Evolutionary conservation across 345 rosid species (phyloP).

Genomic region (Balakata baccata): DNA sequence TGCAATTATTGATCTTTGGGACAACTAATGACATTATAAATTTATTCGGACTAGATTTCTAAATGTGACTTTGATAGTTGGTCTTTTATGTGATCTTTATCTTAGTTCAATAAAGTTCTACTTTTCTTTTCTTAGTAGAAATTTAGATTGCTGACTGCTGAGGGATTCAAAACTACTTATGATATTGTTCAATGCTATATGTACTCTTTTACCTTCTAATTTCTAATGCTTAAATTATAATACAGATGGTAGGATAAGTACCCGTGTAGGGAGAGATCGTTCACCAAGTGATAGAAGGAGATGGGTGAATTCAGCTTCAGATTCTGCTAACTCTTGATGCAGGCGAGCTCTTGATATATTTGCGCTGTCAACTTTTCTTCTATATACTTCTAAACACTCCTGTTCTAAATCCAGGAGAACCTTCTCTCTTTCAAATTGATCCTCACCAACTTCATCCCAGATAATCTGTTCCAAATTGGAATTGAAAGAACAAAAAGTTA

Average conservation of each 20-base stretch:
- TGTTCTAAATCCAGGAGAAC: conserved; percentile 81
- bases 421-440: conserved; percentile 71
- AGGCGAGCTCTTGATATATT: conserved; percentile 88
- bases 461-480: conserved; percentile 56
- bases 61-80: neutral
- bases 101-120: neutral
- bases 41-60: neutral
- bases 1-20: neutral
- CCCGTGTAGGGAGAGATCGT: conserved; percentile 94
- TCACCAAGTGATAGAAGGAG: conserved; percentile 94
- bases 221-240: conserved; percentile 10
- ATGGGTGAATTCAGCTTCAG: conserved; percentile 95
- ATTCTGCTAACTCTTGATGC: conserved; percentile 94
- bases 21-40: neutral
- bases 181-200: neutral
- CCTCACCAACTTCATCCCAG: conserved; percentile 98
- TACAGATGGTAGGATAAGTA: conserved; percentile 32
- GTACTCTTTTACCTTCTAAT: too few relatives aligned
- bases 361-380: conserved; percentile 94
- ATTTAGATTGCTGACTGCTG: neutral
- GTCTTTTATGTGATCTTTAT: neutral
- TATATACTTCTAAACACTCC: conserved; percentile 85
- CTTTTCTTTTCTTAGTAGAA: neutral
- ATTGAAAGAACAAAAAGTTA: neutral
- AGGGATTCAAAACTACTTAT: neutral